Evolutionary conservation across 352 stramenopile genomes (phyloP), one percentile per base, ranked within the genome.

Genomic region (Phytophthora pluvialis): DNA sequence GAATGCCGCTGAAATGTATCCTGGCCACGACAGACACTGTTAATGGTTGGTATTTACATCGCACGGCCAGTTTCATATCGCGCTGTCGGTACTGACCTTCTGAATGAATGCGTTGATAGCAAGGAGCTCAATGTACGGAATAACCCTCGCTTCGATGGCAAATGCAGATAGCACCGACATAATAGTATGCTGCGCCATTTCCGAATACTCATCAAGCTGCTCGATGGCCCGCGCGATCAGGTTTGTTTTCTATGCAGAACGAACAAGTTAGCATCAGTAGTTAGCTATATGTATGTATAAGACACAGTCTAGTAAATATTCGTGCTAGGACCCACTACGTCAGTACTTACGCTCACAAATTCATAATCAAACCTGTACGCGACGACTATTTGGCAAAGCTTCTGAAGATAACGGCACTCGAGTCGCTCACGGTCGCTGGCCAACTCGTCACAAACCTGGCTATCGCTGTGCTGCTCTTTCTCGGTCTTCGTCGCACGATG

Each of bases 61-160:
- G 11, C 5, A 43, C 12, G 36, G 15, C 4, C 21, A 60, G 5
- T 29, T 55, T 38, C 38, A 42, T 3, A 42, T 33, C 11, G 1
- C 44, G n/a, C 10, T 15, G 13, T 29, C 16, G 4, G 31, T 44
- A 46, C 48, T 42, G 35, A 80, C 63, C 56, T 80, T 75, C 29
- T 26, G 47, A 46, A 87, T 54, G 26, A 80, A 70, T 11, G 60
- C 43, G 28, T 62, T 64, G 11, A 88, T 75, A 31, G 74, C 65
- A 10, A 35, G 45, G 11, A 89, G 63, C 44, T 89, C 80, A 12
- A 45, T 62, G 49, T 77, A 85, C n/a, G 78, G 80, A 53, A 88
- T 73, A n/a, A 89, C 66, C 4, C 54, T 72, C 0, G 78, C 67
- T 81, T 89, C 80, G 18, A 89, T 86, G 4, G 80, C 78, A 31